phyloP scores from a whole-genome alignment of 176 grass and related monocot species.

The Zoysia pacifica region DNA sequence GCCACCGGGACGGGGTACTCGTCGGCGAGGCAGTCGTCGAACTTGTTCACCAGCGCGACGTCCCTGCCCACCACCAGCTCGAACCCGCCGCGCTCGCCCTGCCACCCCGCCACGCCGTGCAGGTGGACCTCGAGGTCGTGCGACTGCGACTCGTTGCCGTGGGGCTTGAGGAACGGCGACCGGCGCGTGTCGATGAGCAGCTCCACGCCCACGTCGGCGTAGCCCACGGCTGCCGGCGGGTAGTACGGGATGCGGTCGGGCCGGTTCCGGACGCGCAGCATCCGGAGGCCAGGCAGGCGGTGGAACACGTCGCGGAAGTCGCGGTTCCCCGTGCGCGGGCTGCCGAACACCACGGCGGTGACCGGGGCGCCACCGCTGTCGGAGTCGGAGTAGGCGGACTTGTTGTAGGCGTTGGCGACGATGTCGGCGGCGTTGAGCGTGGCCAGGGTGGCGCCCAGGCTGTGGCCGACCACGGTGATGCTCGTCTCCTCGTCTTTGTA shows the following conservation, averaged over 20 bases:
- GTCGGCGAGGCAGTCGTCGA: conserved; percentile 65
- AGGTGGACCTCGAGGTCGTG: conserved; percentile 88
- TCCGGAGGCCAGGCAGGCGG: conserved; percentile 49
- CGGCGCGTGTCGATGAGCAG: conserved; percentile 63
- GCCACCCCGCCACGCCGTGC: conserved; percentile 71
- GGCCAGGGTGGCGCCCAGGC: conserved; percentile 77
- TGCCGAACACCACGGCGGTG: conserved; percentile 69
- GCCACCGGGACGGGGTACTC: conserved; percentile 64
- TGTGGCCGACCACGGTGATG: conserved; percentile 84
- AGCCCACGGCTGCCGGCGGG: conserved; percentile 42
- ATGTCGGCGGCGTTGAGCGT: conserved; percentile 78
- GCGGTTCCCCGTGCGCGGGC: conserved; percentile 66
- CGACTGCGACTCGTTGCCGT: conserved; percentile 54
- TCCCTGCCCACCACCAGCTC: conserved; percentile 69
- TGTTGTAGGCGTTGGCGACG: conserved; percentile 59
- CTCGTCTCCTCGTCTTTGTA: conserved; percentile 82
- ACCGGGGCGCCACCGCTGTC: conserved; percentile 23
- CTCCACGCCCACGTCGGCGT: conserved; percentile 72
- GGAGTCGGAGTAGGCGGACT: background rate
- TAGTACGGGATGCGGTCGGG: conserved; percentile 67
- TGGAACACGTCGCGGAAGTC: conserved; percentile 60
- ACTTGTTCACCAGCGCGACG: conserved; percentile 86
- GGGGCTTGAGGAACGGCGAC: conserved; percentile 74
- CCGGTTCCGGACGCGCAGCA: conserved; percentile 67
- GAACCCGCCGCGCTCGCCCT: conserved; percentile 45